phyloP scores from a whole-genome alignment of 768 basidiomycete genomes.

The Boletellus sp. region DNA sequence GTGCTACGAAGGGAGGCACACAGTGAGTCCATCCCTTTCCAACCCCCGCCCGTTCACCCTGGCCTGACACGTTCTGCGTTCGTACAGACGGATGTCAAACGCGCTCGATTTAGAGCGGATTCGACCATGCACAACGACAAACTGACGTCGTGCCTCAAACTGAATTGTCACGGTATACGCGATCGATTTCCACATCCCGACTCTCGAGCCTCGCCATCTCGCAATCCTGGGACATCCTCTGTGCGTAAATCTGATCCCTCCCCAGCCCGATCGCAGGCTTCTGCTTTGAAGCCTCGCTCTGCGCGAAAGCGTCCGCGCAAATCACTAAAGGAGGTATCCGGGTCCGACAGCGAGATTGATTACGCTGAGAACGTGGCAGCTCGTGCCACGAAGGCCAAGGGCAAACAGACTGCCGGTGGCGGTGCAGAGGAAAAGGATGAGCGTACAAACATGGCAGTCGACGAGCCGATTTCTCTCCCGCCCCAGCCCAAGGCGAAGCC shows the following conservation, averaged over 20 bases:
- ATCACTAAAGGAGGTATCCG: conserved; percentile 17
- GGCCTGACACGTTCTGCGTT: neutral
- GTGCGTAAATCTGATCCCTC: conserved; percentile 23
- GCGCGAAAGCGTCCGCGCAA: conserved; percentile 25
- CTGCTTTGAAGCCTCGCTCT: conserved; percentile 5
- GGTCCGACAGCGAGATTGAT: conserved; percentile 19
- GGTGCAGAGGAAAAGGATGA: neutral
- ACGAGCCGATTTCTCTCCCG: neutral
- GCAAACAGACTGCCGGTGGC: neutral
- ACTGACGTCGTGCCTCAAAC: conserved; percentile 53
- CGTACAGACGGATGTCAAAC: conserved; percentile 61
- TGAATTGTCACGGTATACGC: conserved; percentile 51
- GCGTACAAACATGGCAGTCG: conserved; percentile 8
- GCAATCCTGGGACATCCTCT: conserved; percentile 8
- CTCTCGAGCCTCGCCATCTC: neutral
- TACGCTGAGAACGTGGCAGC: conserved; percentile 3
- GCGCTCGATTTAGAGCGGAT: conserved; percentile 77
- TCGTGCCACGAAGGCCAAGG: conserved; percentile 7
- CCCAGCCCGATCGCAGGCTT: conserved; percentile 21
- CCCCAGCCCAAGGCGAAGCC: conserved; percentile 12
- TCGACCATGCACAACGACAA: conserved; percentile 65
- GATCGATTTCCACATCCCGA: conserved; percentile 14
- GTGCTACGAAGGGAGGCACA: conserved; percentile 84
- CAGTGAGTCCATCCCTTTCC: conserved; percentile 32
- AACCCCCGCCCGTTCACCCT: neutral